A percentile compares a stretch with the other conserved stretches of the same genome.
Conservation (phyloP, 345 rosid genomes). For the Lagerstroemia speciosa region DNA sequence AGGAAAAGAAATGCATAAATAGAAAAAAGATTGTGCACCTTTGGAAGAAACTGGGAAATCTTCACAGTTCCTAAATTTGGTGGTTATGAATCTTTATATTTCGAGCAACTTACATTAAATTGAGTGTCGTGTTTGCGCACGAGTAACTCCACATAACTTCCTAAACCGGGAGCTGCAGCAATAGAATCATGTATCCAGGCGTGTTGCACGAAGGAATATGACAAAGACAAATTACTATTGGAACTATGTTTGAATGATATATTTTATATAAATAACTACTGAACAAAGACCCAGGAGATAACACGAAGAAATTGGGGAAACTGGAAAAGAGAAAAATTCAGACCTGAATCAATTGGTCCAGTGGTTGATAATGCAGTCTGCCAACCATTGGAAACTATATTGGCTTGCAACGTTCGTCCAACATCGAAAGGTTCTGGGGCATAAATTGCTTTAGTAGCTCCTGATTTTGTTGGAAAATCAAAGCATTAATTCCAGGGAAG, state of each 20-base stretch:
- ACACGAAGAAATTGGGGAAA: conserved; percentile 10
- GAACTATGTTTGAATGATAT: no score
- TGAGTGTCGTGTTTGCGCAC: conserved; percentile 88
- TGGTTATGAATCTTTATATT: neutral
- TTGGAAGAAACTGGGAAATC: neutral
- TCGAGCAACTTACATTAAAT: conserved; percentile 55
- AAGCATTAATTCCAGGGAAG: conserved; percentile 9
- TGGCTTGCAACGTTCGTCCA: conserved; percentile 65
- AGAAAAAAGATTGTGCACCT: neutral
- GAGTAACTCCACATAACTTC: conserved; percentile 91
- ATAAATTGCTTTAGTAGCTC: conserved; percentile 80
- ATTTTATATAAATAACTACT: neutral
- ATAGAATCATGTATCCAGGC: neutral
- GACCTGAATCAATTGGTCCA: conserved; percentile 82
- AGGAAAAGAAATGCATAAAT: neutral
- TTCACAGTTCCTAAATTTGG: neutral
- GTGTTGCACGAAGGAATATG: neutral
- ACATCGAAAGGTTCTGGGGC: conserved; percentile 97
- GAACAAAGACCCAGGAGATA: neutral
- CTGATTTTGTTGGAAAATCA: conserved; percentile 27
- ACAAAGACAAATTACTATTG: no score
- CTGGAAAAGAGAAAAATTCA: conserved; percentile 19
- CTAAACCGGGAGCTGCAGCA: conserved; percentile 82
- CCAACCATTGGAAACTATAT: conserved; percentile 44
- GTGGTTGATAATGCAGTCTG: conserved; percentile 48